phyloP scores from a whole-genome alignment of 345 rosid genomes.

The Acer saccharum region DNA sequence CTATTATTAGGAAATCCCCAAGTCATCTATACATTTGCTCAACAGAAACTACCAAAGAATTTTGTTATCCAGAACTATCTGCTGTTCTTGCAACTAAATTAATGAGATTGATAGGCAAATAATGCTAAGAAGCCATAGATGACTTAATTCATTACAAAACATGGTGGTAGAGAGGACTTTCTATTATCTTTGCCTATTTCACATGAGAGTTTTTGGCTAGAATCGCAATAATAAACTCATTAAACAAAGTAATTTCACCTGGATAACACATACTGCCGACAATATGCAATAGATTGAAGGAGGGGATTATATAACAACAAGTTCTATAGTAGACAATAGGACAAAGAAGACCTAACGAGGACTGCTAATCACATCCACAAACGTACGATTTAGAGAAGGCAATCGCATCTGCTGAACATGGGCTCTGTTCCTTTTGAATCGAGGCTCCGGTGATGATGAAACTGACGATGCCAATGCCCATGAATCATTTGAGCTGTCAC shows the following conservation, averaged over 20 bases:
- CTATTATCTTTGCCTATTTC: conserved; percentile 11
- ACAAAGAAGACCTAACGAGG: conserved; percentile 51
- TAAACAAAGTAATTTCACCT: conserved; percentile 25
- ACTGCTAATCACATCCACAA: conserved; percentile 67
- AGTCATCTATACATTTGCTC: conserved; percentile 7
- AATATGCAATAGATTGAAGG: conserved; percentile 11
- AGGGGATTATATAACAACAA: conserved; percentile 27
- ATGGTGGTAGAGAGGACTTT: conserved; percentile 7
- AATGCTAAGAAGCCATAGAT: not conserved
- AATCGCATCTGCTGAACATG: conserved; percentile 70
- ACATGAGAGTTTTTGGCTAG: conserved; percentile 21
- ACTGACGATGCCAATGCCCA: conserved; percentile 54
- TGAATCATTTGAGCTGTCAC: conserved; percentile 63
- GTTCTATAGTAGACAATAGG: conserved; percentile 26
- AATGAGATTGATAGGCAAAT: not conserved
- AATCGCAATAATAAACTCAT: conserved; percentile 22
- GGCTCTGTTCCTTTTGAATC: conserved; percentile 61
- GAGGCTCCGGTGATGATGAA: conserved; percentile 48
- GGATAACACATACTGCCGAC: conserved; percentile 18
- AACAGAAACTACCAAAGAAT: conserved; percentile 13
- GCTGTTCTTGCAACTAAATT: not conserved
- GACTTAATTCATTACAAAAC: not conserved
- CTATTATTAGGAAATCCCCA: conserved; percentile 1
- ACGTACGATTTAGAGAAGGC: conserved; percentile 59
- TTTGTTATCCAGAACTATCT: conserved; percentile 10